A percentile compares a stretch with the other conserved stretches of the same genome.
These are phyloP conservation scores for Aspergillus clavatus DNA, from an alignment of 2,329 filamentous ascomycete species.

Conservation along the genomic window DNA sequence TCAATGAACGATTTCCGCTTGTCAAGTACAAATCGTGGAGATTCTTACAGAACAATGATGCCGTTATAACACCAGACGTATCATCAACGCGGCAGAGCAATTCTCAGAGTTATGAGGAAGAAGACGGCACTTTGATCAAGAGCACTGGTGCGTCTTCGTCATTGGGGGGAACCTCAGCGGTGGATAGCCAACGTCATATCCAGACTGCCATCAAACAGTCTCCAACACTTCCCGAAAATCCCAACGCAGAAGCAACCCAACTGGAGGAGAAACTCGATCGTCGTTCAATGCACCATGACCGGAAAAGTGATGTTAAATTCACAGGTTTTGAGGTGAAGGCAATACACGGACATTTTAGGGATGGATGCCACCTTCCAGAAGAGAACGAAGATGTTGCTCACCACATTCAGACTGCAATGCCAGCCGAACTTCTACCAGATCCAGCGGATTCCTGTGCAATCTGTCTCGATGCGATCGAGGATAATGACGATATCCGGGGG, in stretches of 20 bases:
- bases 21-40: conserved; percentile 97
- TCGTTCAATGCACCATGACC: neutral
- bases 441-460: conserved; percentile 94
- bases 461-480: conserved; percentile 88
- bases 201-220: conserved; percentile 13
- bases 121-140: conserved; percentile 42
- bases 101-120: conserved; percentile 67
- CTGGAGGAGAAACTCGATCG: conserved; percentile 16
- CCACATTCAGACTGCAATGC: conserved; percentile 75
- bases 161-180: conserved; percentile 17
- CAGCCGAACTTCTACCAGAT: conserved; percentile 72
- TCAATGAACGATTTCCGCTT: conserved; percentile 94
- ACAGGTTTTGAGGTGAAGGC: neutral
- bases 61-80: conserved; percentile 76
- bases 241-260: conserved; percentile 5
- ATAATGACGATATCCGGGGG: conserved; percentile 91
- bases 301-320: neutral
- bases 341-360: conserved; percentile 21
- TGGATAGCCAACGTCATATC: conserved; percentile 16
- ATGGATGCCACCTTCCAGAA: conserved; percentile 54
- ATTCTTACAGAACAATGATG: conserved; percentile 73
- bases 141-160: conserved; percentile 20
- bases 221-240: conserved; percentile 13
- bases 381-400: conserved; percentile 71
- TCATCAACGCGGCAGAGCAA: conserved; percentile 68